Base-by-base conservation (phyloP, 768 basidiomycete species). In the Trametes cingulata region DNA sequence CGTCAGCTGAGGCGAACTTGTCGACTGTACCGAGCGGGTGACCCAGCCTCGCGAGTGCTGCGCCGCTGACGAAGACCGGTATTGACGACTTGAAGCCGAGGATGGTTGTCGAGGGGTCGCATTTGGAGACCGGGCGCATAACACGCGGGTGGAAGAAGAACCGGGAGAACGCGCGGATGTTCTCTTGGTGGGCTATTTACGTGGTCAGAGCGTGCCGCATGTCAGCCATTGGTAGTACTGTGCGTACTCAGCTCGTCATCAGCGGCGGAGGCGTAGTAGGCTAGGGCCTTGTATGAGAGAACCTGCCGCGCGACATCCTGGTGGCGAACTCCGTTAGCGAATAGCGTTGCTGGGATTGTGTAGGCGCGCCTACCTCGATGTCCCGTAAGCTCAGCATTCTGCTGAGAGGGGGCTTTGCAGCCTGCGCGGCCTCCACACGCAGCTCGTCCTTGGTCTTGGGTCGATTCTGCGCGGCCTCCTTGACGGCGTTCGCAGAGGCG, bases 91-190 rank as follows among this genome's bases (percentile, higher is more conserved):
- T 77, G 71, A 81, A 86, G 14, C 92, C 86, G 46, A 95, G 85
- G 60, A 91, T 85, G 6, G 78, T 85, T 10, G 89, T 88, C 0
- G 88, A 88, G 19, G 87, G 82, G 71, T 90, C 84, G 61, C 86
- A 85, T 48, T 74, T 70, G 3, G 84, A 82, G 9, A 91, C 82
- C 3, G 82, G 74, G 48, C 80, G 84, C 84, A 93, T 84, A 39
- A 98, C 84, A 22, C 94, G 85, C 15, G 95, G 85, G 54, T 85
- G 80, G 74, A 96, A 95, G 78, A 93, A 96, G 72, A 93, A 88
- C 29, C 92, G 84, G 41, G 82, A 78, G 72, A 91, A 95, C n/a
- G 91, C 90, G 41, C 82, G 80, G n/a, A 81, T 77, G 63, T 94
- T 95, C 71, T 93, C 89, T 10, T 68, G 60, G 67, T 82, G 73